A percentile compares a stretch with the other conserved stretches of the same genome.
Evolutionary conservation across 352 stramenopile species (phyloP).

Genomic region (Phytopythium boreale): DNA sequence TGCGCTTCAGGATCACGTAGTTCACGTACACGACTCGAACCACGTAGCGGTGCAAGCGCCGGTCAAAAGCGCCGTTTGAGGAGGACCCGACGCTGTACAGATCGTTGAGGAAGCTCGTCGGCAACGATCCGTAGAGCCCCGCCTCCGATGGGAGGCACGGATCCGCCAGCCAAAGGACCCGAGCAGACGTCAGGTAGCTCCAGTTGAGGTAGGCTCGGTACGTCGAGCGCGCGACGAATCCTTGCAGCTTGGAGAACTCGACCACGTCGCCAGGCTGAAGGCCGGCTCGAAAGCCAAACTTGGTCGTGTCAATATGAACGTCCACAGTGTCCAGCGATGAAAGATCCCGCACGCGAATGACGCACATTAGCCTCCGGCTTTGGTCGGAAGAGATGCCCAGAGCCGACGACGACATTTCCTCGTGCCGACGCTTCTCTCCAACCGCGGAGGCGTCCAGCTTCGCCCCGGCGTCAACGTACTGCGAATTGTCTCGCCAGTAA

Average conservation of each 20-base stretch:
- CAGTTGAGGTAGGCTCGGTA: constrained; percentile 71
- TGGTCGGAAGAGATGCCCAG: neutral
- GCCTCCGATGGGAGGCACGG: constrained; percentile 13
- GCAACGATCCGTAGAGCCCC: constrained; percentile 38
- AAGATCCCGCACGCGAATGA: constrained; percentile 41
- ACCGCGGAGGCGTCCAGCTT: neutral
- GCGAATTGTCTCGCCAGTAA: constrained; percentile 20
- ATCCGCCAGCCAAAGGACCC: neutral
- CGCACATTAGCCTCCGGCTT: constrained; percentile 19
- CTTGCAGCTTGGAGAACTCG: constrained; percentile 53
- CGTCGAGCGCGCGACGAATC: constrained; percentile 46
- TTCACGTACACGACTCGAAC: constrained; percentile 71
- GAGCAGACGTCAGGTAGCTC: constrained; percentile 28
- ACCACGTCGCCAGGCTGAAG: constrained; percentile 36
- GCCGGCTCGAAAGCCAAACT: constrained; percentile 30
- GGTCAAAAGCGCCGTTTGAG: constrained; percentile 24
- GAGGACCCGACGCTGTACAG: constrained; percentile 31
- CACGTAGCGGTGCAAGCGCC: constrained; percentile 49
- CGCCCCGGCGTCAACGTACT: neutral
- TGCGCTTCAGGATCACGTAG: constrained; percentile 73
- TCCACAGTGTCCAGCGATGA: constrained; percentile 38
- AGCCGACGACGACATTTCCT: neutral
- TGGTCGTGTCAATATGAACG: constrained; percentile 40
- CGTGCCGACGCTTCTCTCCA: neutral
- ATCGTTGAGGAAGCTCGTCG: constrained; percentile 32